A percentile compares a stretch with the other conserved stretches of the same genome.
Conservation (phyloP, 1,284 basidiomycete species). For the Trametes polyzona region DNA sequence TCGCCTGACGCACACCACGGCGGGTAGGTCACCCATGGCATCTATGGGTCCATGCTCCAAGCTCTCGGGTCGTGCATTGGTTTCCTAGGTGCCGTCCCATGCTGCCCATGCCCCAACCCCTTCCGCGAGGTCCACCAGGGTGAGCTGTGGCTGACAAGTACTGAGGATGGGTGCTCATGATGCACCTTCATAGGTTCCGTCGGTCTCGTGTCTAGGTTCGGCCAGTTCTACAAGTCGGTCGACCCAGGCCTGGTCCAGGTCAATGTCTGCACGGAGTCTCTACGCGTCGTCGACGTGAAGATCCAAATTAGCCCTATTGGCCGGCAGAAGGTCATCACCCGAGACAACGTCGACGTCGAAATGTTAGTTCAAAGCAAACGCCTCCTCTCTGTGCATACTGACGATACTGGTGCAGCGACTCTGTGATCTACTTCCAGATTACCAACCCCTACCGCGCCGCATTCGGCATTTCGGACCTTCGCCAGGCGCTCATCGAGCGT, state of each 20-base stretch:
- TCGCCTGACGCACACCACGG: no score
- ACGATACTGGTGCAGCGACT: constrained; percentile 58
- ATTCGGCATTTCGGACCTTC: constrained; percentile 90
- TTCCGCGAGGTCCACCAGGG: constrained; percentile 85
- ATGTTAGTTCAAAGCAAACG: constrained; percentile 52
- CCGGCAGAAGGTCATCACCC: constrained; percentile 82
- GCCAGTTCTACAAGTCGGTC: constrained; percentile 93
- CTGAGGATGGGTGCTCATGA: constrained; percentile 8
- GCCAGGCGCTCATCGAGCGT: constrained; percentile 87
- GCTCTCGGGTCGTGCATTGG: constrained; percentile 62
- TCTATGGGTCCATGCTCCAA: constrained; percentile 86
- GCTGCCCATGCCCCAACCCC: constrained; percentile 81
- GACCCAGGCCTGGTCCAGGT: constrained; percentile 92
- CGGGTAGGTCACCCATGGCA: constrained; percentile 71
- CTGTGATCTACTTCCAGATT: constrained; percentile 91
- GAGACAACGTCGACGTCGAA: constrained; percentile 89
- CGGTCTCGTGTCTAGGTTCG: constrained; percentile 90
- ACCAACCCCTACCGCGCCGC: constrained; percentile 87
- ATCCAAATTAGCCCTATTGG: constrained; percentile 91
- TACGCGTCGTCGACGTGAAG: constrained; percentile 90
- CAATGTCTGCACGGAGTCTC: constrained; percentile 90
- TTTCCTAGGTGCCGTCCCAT: constrained; percentile 81
- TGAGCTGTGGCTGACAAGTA: constrained; percentile 23
- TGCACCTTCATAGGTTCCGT: constrained; percentile 64
- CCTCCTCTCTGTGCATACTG: not conserved